Conservation (phyloP, 305 asterid genomes). For the Rubia occidens region DNA sequence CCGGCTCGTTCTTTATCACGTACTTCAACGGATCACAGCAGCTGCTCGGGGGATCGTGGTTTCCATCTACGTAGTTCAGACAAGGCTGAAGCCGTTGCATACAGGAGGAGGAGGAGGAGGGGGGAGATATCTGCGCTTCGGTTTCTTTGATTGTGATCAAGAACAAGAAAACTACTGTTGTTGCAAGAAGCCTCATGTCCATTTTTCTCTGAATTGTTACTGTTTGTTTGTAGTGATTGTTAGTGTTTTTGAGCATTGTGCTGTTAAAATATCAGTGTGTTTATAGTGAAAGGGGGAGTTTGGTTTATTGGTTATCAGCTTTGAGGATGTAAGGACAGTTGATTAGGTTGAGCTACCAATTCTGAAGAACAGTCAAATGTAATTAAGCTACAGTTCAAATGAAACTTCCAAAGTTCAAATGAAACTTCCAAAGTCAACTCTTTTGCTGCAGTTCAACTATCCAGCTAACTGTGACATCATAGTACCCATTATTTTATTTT, state of each 20-base stretch:
- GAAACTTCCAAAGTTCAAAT: no score
- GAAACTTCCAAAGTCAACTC: conserved; percentile 3
- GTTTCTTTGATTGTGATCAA: conserved; percentile 5
- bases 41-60: conserved; percentile 33
- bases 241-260: background rate
- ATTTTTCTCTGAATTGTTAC: background rate
- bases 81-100: conserved; percentile 46
- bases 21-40: conserved; percentile 44
- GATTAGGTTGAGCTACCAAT: conserved; percentile 25
- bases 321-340: conserved; percentile 14
- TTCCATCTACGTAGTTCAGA: conserved; percentile 34
- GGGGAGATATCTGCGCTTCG: conserved; percentile 14
- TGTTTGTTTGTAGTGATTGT: background rate
- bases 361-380: background rate
- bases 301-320: conserved; percentile 15
- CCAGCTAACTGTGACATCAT: background rate
- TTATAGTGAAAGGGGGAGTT: background rate
- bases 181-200: background rate
- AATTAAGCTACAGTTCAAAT: no score
- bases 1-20: conserved; percentile 45
- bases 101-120: conserved; percentile 16
- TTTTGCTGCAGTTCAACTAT: background rate
- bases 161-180: conserved; percentile 5
- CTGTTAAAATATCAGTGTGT: background rate
- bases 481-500: background rate